Evolutionary conservation across 2,329 filamentous ascomycete species (phyloP), one percentile per base, ranked within the genome.

Genomic region (Fusarium sp.): DNA sequence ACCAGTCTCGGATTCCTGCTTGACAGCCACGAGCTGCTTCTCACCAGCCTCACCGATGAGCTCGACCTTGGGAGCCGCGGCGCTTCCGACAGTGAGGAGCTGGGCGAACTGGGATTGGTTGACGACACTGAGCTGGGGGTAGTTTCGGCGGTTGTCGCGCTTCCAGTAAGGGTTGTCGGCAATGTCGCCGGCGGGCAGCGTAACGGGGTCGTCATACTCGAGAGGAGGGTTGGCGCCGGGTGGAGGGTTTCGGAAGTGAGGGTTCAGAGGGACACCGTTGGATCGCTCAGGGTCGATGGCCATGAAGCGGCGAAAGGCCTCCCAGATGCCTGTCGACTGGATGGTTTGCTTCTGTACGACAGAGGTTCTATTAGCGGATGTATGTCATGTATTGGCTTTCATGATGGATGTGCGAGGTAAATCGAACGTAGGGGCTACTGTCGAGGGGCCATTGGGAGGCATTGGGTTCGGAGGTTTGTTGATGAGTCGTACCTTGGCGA

Each of bases 191-290:
- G 83, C 83, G 41, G 83, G 83, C 86, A 98, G 15, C 93, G 96
- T 55, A 55, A 85, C 82, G 68, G 83, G 83, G 76, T 84, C 83
- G 69, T 81, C 67, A 79, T 82, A 79, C 69, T 73, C 60, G 72
- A 78, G 60, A 74, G 80, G 38, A 75, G 84, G 77, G 81, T 85
- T 74, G 79, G 81, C 55, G 77, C 86, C 83, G 44, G 83, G 82
- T 1, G 95, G 85, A 68, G 96, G 96, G 84, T 93, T 92, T 78
- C 96, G 95, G 89, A 90, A 98, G 86, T 95, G 92, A 44, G 95
- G 91, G 88, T 98, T 98, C 79, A 99, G 86, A 51, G 96, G 96
- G 26, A 99, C 86, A 83, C 96, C 96, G 79, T 92, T 95, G 75
- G 95, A 98, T 75, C 96, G 95, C 79, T 93, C 91, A 39, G 95